Base-by-base conservation (phyloP, 2,329 filamentous ascomycete genomes). In the Helotiales sp. region DNA sequence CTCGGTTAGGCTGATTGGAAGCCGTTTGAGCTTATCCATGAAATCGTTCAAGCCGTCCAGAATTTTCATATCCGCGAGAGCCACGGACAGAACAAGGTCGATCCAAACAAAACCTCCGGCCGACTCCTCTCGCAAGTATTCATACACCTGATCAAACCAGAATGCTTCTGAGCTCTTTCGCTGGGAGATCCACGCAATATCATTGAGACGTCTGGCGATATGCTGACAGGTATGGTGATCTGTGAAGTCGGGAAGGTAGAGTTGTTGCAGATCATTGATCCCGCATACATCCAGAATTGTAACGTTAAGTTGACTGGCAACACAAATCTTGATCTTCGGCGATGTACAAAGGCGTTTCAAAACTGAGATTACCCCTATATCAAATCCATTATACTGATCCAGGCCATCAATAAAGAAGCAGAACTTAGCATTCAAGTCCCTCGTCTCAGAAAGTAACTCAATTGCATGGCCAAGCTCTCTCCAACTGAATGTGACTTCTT, bases 401-500 rank as follows among this genome's bases (percentile, higher is more conserved):
- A 69, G 37, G 6, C 67, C 67, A n/a, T 69, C 65, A 57, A 68
- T 13, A n/a, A 65, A 60, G 24, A 65, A 65, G 47, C 63, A 65
- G 6, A 47, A 47, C 13, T n/a, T 45, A 2, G 34, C 37, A 60
- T 40, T 26, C 7, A 20, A 60, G n/a, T 17, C 4, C 3, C 10
- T 17, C 13, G 28, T 17, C 28, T 13, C 37, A 3, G 34, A 15
- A 26, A 60, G 10, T 28, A 15, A 60, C 20, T 60, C 24, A 7
- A 60, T 10, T 26, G 47, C 47, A 4, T 26, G 8, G 22, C 10
- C 2, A 11, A 26, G 47, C 6, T 50, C 47, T 50, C 26, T 15
- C 1, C 22, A 22, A 50, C 10, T 10, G 22, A 50, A 17, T 50
- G 22, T 15, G 47, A 26, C 47, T 26, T 17, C 22, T 24, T 3